Base-by-base conservation (phyloP, 352 stramenopile species). In the Phytophthora fragariaefolia region DNA sequence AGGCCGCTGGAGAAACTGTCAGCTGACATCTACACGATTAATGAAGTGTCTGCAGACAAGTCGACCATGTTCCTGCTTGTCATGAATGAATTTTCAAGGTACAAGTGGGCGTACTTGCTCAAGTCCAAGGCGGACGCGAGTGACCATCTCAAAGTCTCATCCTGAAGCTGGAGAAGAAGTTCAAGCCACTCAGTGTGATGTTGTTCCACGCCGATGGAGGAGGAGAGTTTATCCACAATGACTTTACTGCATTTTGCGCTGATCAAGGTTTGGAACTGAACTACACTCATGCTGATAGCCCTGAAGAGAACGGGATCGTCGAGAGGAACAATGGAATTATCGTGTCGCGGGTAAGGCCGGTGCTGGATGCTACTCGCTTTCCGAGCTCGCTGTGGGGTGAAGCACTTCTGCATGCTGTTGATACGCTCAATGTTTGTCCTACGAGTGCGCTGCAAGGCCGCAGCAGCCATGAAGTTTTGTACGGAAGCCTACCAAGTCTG, bases 341-440 rank as follows among this genome's bases (percentile, higher is more conserved):
- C 15, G 28, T 46, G 26, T 7, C 26, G 5, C 47, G 47, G 6
- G 27, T 54, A 9, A 23, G 47, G 3, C 22, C 47, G 1, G 32
- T 47, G 50, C 20, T 57, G 7, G 30, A 28, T 23, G 30, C 50
- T 12, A 57, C 50, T 12, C 18, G 30, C 30, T 26, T 57, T 20
- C 20, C 30, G 10, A 57, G 46, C 30, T 22, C 42, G 28, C 32
- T 57, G 50, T 46, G 50, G 32, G 50, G 50, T 17, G 38, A 61
- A 42, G 53, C 40, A 18, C 53, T 34, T 2, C 32, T 40, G 32
- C 32, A 63, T 22, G 20, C 43, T 36, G 30, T 36, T 36, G 3
- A 36, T 36, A 36, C 30, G 30, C 30, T 36, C 30, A 36, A 36
- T 12, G 30, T 36, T 36, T 36, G 30, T 6, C 30, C 30, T 36